Evolutionary conservation across 176 grass and related monocot species (phyloP), one percentile per base, ranked within the genome.

Genomic region (Lolium perenne): DNA sequence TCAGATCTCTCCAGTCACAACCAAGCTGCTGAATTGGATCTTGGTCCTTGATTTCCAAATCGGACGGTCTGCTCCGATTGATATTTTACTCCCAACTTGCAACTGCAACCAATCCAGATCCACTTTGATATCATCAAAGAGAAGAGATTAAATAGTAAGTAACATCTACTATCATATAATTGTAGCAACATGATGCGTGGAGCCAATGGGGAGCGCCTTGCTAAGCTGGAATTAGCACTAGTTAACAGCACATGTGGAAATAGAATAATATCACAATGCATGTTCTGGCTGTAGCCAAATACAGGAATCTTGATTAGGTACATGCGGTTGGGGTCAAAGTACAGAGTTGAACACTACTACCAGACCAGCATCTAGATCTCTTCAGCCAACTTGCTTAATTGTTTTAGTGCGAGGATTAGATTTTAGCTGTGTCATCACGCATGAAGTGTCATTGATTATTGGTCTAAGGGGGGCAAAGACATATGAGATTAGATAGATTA

Each of bases 261-360:
- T 87, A 87, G 81, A 87, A 91, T 87, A 91, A 84, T 54, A 91
- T 81, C 84, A 84, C 85, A 74, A 58, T 80, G 85, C 76, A 91
- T 84, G 85, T 91, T 76, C 69, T 53, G 68, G 58, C 41, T 46
- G 51, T 70, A 84, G 62, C 81, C 69, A 69, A 91, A 83, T 61
- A 69, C 50, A 41, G 18, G 89, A 87, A 91, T 91, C 89, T 87
- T 76, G 68, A 77, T 87, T 91, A 84, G 85, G 89, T 87, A 65
- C 48, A 73, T 80, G 72, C 53, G 45, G 56, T 74, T 74, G 38
- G 40, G 49, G 89, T 91, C 89, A 91, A 88, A 71, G 73, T 20
- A 53, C 74, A 88, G 76, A 84, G 80, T 66, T 56, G 75, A 91
- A 80, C 49, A 3, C 80, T 38, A 75, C 69, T 83, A 80, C 56